These are phyloP conservation scores for Periconia macrospinosa DNA, from an alignment of 2,329 filamentous ascomycete genomes.

Conservation along the genomic window DNA sequence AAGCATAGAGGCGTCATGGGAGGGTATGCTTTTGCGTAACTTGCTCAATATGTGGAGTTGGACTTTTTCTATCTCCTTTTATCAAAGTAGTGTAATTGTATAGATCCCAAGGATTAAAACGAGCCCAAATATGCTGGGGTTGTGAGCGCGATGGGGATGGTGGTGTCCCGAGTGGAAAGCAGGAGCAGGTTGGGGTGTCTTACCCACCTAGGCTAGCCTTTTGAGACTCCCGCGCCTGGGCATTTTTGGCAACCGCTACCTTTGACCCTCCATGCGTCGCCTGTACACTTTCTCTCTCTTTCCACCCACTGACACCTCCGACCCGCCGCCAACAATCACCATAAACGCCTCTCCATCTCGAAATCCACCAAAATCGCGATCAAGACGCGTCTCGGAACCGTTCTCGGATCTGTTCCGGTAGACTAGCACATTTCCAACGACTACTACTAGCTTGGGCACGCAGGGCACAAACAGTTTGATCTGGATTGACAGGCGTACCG, in stretches of 20 bases:
- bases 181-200: conserved; percentile 29
- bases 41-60: background rate
- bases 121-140: conserved; percentile 66
- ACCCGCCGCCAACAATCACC: conserved; percentile 30
- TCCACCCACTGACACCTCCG: conserved; percentile 31
- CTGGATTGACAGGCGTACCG: conserved; percentile 7
- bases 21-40: conserved; percentile 10
- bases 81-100: conserved; percentile 4
- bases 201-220: conserved; percentile 27
- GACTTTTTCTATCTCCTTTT: background rate
- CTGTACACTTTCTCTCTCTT: conserved; percentile 38
- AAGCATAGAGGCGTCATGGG: conserved; percentile 24
- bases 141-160: conserved; percentile 34
- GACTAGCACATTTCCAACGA: conserved; percentile 35
- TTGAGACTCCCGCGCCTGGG: conserved; percentile 19
- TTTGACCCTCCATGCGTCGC: conserved; percentile 33
- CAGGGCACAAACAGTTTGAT: conserved; percentile 15
- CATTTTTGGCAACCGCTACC: conserved; percentile 31
- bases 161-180: conserved; percentile 27
- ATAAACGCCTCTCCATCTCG: conserved; percentile 29
- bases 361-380: conserved; percentile 49
- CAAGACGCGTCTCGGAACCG: conserved; percentile 42
- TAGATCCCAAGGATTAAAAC: conserved; percentile 55
- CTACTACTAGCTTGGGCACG: conserved; percentile 15
- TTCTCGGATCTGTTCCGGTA: conserved; percentile 30